These are phyloP conservation scores for Diaporthe sp. DNA, from an alignment of 2,329 filamentous ascomycete genomes.

Conservation along the genomic window DNA sequence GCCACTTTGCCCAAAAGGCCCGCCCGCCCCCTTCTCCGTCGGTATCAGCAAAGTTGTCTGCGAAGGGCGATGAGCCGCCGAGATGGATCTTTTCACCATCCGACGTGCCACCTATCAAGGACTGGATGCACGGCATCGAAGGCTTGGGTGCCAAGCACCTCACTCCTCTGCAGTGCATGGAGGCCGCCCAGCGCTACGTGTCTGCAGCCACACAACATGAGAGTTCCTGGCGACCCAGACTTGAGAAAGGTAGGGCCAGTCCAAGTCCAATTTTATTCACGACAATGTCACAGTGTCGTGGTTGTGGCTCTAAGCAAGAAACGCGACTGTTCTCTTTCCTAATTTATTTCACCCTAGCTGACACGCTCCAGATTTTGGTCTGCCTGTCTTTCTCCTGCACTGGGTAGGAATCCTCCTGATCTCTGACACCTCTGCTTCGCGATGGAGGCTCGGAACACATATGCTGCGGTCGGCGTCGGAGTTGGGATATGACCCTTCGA, in stretches of 20 bases:
- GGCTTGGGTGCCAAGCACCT: constrained; percentile 36
- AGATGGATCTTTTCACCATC: constrained; percentile 38
- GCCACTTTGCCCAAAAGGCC: constrained; percentile 21
- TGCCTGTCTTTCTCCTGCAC: constrained; percentile 46
- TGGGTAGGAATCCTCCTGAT: constrained; percentile 44
- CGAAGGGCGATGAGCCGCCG: background rate
- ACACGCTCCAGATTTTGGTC: constrained; percentile 37
- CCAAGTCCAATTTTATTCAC: background rate
- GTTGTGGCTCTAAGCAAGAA: background rate
- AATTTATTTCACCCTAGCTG: background rate
- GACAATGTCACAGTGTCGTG: too few species aligned
- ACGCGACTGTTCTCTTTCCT: background rate
- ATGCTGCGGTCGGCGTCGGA: constrained; percentile 48
- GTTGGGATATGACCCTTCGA: constrained; percentile 48
- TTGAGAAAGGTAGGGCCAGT: constrained; percentile 38
- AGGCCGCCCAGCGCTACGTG: constrained; percentile 40
- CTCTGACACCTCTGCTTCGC: constrained; percentile 6
- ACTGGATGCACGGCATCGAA: constrained; percentile 39
- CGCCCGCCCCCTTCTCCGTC: background rate
- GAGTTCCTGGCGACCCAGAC: constrained; percentile 40
- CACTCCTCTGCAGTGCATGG: constrained; percentile 38
- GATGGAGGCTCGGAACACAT: constrained; percentile 42
- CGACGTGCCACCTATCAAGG: constrained; percentile 43
- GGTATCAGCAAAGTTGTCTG: constrained; percentile 13
- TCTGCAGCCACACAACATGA: constrained; percentile 38